These are phyloP conservation scores for Nicotiana knightiana DNA, from an alignment of 257 asterid genomes.

Conservation along the genomic window DNA sequence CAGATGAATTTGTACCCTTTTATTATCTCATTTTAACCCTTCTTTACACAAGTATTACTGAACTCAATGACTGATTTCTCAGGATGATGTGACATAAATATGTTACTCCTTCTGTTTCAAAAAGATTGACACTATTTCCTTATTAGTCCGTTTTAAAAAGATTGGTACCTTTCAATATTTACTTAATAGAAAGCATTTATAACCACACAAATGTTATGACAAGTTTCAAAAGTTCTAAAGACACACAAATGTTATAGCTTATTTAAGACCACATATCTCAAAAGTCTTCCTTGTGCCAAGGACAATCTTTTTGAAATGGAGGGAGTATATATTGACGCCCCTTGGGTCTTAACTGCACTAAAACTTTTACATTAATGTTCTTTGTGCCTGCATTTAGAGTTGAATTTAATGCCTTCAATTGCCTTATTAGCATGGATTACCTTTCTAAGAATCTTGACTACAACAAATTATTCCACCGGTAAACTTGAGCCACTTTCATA, in stretches of 20 bases:
- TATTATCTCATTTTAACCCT: not conserved
- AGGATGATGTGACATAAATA: not conserved
- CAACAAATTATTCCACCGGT: slow-evolving; percentile 1
- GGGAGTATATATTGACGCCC: not conserved
- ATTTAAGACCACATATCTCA: too few relatives aligned
- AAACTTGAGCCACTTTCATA: not conserved
- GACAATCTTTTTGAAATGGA: too few relatives aligned
- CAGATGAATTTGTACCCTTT: not conserved
- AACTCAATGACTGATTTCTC: not conserved
- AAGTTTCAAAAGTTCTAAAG: too few relatives aligned
- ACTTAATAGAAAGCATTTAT: too few relatives aligned
- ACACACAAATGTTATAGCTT: too few relatives aligned
- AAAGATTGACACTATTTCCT: too few relatives aligned
- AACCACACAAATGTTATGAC: too few relatives aligned
- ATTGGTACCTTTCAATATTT: too few relatives aligned
- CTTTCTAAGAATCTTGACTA: not conserved
- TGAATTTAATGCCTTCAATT: not conserved
- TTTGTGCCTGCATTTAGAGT: not conserved
- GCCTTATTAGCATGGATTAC: not conserved
- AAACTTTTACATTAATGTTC: not conserved
- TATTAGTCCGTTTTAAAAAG: too few relatives aligned
- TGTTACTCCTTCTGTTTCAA: not conserved
- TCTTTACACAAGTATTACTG: not conserved
- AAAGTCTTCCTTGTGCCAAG: too few relatives aligned
- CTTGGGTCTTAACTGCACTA: not conserved